phyloP scores from a whole-genome alignment of 441 rosid species.

The Gossypium lobatum region DNA sequence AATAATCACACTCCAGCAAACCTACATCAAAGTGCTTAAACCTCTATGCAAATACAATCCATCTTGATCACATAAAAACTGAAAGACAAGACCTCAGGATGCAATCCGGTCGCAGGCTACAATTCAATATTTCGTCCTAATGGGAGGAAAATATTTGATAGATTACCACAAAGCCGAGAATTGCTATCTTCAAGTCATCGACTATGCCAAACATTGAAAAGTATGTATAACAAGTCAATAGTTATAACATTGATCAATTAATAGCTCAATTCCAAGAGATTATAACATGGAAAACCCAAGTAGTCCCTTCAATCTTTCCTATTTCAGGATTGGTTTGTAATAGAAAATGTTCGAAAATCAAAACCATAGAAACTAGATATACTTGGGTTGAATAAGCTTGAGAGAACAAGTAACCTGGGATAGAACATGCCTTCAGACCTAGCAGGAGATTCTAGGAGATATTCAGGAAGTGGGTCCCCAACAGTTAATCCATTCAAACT shows the following conservation, averaged over 20 bases:
- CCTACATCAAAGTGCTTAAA: neutral
- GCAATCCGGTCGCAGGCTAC: neutral
- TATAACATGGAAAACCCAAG: neutral
- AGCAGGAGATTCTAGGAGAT: conserved; percentile 80
- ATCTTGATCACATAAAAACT: neutral
- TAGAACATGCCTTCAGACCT: conserved; percentile 55
- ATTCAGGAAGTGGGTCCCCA: conserved; percentile 76
- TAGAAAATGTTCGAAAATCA: neutral
- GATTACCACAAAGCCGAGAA: neutral
- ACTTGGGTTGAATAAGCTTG: neutral
- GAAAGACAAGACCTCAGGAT: neutral
- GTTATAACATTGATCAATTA: neutral
- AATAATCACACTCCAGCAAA: neutral
- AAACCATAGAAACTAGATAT: too few species aligned
- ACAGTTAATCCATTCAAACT: conserved; percentile 94
- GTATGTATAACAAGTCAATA: neutral
- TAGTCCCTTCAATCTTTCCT: neutral
- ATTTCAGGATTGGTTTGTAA: neutral
- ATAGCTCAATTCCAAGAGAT: neutral
- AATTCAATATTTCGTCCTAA: neutral
- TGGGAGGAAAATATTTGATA: neutral
- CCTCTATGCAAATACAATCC: neutral
- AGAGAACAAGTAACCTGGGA: conserved; percentile 35
- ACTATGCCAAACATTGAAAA: neutral
- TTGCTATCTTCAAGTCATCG: neutral